phyloP scores from a whole-genome alignment of 305 asterid genomes.

The Nicotiana rustica region DNA sequence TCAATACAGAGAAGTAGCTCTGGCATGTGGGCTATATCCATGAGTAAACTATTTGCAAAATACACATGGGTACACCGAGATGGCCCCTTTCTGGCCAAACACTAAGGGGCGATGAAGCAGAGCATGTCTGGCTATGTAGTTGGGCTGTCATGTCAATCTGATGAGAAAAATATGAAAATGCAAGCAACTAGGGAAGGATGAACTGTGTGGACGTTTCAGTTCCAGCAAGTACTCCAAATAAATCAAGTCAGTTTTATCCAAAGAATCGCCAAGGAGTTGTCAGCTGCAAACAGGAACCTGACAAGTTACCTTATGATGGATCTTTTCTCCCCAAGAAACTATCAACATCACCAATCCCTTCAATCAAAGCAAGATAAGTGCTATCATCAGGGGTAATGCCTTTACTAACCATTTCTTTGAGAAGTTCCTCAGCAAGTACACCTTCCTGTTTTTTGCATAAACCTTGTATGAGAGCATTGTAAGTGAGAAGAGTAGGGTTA shows the following conservation, averaged over 20 bases:
- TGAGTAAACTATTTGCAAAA: neutral
- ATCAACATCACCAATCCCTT: slow-evolving; percentile 49
- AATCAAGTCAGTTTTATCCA: neutral
- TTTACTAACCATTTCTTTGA: slow-evolving; percentile 64
- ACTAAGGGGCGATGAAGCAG: neutral
- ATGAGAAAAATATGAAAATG: neutral
- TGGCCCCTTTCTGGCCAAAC: neutral
- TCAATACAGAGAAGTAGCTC: neutral
- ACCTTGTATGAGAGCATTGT: slow-evolving; percentile 66
- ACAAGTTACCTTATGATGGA: slow-evolving; percentile 39
- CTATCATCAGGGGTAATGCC: slow-evolving; percentile 64
- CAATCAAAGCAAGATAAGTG: slow-evolving; percentile 59
- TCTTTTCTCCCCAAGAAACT: slow-evolving; percentile 37
- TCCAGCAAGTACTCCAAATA: neutral
- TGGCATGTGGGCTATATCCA: neutral
- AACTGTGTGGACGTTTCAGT: neutral
- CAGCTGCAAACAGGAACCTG: slow-evolving; percentile 18
- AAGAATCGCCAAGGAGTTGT: neutral
- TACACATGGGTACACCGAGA: neutral
- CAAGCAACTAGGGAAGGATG: slow-evolving; percentile 9
- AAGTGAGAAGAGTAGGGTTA: slow-evolving; percentile 51
- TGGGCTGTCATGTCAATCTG: neutral
- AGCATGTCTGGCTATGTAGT: neutral
- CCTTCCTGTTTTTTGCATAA: slow-evolving; percentile 53
- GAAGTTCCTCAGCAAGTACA: slow-evolving; percentile 55